These are phyloP conservation scores for Phytophthora cajani DNA, from an alignment of 352 stramenopile species.

Conservation along the genomic window DNA sequence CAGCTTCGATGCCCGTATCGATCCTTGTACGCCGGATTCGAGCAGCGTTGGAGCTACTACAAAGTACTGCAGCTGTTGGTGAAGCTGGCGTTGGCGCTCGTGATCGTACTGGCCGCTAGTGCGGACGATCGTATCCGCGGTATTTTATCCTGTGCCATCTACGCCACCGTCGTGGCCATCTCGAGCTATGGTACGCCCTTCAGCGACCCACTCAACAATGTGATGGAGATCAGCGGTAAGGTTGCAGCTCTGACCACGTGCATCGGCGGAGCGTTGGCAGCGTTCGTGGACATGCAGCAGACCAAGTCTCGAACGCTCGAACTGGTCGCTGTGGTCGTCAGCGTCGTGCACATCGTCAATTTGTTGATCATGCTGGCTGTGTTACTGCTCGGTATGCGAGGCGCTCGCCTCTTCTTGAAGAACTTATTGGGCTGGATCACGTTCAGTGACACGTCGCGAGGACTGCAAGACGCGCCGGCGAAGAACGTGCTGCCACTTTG, in stretches of 20 bases:
- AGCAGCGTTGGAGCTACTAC: slow-evolving; percentile 2
- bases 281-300: neutral
- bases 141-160: neutral
- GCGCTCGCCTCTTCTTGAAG: neutral
- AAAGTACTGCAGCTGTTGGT: neutral
- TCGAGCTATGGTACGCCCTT: neutral
- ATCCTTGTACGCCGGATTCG: neutral
- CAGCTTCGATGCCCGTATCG: neutral
- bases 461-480: neutral
- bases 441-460: neutral
- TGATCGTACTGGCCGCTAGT: neutral
- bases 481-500: neutral
- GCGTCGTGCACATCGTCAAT: neutral
- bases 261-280: neutral
- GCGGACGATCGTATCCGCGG: neutral
- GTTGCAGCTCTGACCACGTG: neutral
- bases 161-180: neutral
- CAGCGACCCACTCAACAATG: neutral
- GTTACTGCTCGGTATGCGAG: neutral
- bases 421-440: neutral
- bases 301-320: neutral
- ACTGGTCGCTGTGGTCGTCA: neutral
- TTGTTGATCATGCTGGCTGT: neutral
- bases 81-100: neutral
- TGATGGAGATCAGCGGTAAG: neutral